phyloP scores from a whole-genome alignment of 2,329 filamentous ascomycete species.

The Fusarium haematococcum region DNA sequence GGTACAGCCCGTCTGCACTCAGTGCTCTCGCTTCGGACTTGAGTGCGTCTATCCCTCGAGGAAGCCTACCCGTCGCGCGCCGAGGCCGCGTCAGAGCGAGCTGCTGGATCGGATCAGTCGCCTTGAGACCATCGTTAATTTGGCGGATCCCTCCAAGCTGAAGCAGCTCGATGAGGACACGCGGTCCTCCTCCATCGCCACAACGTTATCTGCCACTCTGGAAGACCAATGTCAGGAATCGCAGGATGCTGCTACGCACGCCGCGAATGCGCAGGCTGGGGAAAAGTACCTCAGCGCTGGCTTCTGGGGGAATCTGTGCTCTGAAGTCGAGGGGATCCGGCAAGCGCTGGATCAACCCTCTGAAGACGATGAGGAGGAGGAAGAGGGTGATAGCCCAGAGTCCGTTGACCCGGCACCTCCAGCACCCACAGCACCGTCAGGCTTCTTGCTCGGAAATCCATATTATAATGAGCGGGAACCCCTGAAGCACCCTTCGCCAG shows the following conservation, averaged over 20 bases:
- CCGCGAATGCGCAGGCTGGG: slow-evolving; percentile 35
- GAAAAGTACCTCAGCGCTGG: slow-evolving; percentile 56
- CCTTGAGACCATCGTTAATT: slow-evolving; percentile 59
- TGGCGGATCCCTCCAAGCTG: slow-evolving; percentile 51
- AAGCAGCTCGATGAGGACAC: slow-evolving; percentile 40
- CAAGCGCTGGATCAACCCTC: slow-evolving; percentile 58
- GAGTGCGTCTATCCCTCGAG: slow-evolving; percentile 62
- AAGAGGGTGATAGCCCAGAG: slow-evolving; percentile 48
- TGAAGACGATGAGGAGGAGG: slow-evolving; percentile 53
- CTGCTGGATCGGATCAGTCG: slow-evolving; percentile 58
- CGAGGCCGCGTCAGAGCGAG: slow-evolving; percentile 57
- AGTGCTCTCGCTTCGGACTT: slow-evolving; percentile 60
- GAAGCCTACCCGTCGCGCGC: slow-evolving; percentile 56
- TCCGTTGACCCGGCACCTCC: slow-evolving; percentile 39
- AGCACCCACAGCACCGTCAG: slow-evolving; percentile 42
- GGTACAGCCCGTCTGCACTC: slow-evolving; percentile 62
- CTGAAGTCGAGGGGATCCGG: slow-evolving; percentile 59
- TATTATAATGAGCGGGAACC: slow-evolving; percentile 35
- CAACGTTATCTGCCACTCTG: slow-evolving; percentile 11
- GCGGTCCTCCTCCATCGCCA: neutral
- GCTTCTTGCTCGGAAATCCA: slow-evolving; percentile 43
- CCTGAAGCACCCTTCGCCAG: slow-evolving; percentile 50
- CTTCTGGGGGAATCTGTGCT: slow-evolving; percentile 58
- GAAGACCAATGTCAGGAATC: slow-evolving; percentile 29
- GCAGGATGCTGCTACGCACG: slow-evolving; percentile 22